Conservation (phyloP, 1,284 basidiomycete species). For the Kalmanozyma brasiliensis region DNA sequence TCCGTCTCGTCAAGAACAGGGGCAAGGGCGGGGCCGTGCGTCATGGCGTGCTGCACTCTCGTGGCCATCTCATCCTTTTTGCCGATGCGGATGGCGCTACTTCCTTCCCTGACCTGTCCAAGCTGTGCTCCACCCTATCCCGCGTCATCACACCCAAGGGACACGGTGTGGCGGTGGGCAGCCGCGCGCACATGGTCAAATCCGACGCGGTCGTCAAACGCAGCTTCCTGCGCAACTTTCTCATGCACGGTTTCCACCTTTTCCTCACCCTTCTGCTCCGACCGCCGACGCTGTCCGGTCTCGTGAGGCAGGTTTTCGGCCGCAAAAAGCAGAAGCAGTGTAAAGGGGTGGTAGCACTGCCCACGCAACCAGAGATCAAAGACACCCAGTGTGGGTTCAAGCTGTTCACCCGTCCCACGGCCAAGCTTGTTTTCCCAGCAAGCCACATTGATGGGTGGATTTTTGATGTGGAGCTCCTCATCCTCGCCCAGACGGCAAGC, state of each 20-base stretch:
- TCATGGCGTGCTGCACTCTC: conserved; percentile 76
- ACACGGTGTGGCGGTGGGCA: conserved; percentile 79
- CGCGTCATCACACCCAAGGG: conserved; percentile 65
- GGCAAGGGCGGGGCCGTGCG: conserved; percentile 92
- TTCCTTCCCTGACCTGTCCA: conserved; percentile 81
- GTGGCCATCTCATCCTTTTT: conserved; percentile 84
- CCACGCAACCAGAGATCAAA: conserved; percentile 80
- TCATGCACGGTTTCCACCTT: conserved; percentile 89
- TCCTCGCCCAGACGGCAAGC: conserved; percentile 74
- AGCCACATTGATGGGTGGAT: conserved; percentile 75
- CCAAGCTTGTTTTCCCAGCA: conserved; percentile 79
- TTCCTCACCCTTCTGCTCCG: conserved; percentile 55
- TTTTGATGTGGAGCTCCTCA: conserved; percentile 92
- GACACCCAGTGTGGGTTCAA: conserved; percentile 98
- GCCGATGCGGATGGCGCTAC: conserved; percentile 94
- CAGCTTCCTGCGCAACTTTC: conserved; percentile 83
- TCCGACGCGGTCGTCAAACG: conserved; percentile 94
- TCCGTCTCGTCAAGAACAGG: conserved; percentile 80
- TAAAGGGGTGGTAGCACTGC: conserved; percentile 6
- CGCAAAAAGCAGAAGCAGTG: neutral
- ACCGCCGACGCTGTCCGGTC: conserved; percentile 42
- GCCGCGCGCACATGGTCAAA: conserved; percentile 87
- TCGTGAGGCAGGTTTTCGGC: conserved; percentile 2
- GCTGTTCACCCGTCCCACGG: conserved; percentile 78
- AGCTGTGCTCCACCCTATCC: conserved; percentile 77